phyloP scores from a whole-genome alignment of 192 early-diverging fungal genomes.

The Entomortierella parvispora region DNA sequence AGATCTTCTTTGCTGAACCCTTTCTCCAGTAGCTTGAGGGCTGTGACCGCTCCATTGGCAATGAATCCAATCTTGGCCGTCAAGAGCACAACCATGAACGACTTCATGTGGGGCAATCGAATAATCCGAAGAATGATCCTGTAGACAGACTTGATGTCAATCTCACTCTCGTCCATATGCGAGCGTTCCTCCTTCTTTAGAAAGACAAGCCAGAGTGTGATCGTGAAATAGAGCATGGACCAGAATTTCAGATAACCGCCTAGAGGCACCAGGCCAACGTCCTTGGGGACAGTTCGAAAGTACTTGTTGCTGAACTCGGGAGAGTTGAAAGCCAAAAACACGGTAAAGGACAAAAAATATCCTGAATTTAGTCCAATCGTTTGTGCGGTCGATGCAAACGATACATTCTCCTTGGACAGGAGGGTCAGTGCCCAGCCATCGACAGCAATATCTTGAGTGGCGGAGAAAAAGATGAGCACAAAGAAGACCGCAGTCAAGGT shows the following conservation, averaged over 20 bases:
- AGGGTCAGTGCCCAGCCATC: constrained; percentile 95
- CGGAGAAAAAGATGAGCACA: constrained; percentile 89
- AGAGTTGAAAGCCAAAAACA: constrained; percentile 96
- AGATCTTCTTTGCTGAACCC: constrained; percentile 96
- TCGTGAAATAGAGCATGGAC: constrained; percentile 88
- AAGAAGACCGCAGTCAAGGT: constrained; percentile 83
- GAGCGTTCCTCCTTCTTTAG: constrained; percentile 74
- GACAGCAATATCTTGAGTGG: constrained; percentile 89
- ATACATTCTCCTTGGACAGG: constrained; percentile 90
- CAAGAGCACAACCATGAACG: constrained; percentile 83
- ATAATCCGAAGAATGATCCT: constrained; percentile 90
- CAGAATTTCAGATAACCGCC: constrained; percentile 93
- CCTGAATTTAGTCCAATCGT: constrained; percentile 97
- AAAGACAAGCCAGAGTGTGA: constrained; percentile 85
- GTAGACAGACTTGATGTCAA: constrained; percentile 81
- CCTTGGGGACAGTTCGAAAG: constrained; percentile 70
- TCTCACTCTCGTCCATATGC: constrained; percentile 60
- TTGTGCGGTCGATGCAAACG: constrained; percentile 93
- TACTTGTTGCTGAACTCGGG: constrained; percentile 96
- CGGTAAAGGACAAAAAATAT: constrained; percentile 95
- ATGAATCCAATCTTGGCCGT: constrained; percentile 95
- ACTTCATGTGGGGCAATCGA: constrained; percentile 88
- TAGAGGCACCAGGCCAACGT: constrained; percentile 79
- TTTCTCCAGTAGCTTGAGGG: constrained; percentile 93
- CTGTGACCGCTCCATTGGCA: constrained; percentile 94